phyloP scores from a whole-genome alignment of 2,329 filamentous ascomycete species.

The Pestalotiopsis sp. region DNA sequence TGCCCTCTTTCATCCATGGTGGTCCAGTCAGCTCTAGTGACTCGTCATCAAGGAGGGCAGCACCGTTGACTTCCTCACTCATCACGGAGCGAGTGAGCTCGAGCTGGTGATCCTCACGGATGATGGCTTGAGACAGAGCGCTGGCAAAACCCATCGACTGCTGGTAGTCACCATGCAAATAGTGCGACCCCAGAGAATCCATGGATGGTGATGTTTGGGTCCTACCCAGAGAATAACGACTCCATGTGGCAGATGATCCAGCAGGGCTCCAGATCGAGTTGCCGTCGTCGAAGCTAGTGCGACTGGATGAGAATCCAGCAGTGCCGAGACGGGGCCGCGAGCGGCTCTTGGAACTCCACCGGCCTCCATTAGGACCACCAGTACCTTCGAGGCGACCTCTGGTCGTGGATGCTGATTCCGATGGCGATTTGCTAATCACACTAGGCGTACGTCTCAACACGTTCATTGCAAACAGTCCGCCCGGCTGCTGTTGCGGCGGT shows the following conservation, averaged over 20 bases:
- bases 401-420: slow-evolving; percentile 66
- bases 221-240: slow-evolving; percentile 87
- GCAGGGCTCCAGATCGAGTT: slow-evolving; percentile 88
- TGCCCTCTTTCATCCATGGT: slow-evolving; percentile 98
- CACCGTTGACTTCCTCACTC: slow-evolving; percentile 60
- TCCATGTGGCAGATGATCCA: slow-evolving; percentile 89
- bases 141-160: slow-evolving; percentile 98
- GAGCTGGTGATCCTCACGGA: slow-evolving; percentile 75
- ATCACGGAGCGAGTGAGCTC: slow-evolving; percentile 50
- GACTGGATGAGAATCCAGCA: slow-evolving; percentile 83
- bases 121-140: slow-evolving; percentile 93
- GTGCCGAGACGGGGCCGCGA: slow-evolving; percentile 77
- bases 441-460: slow-evolving; percentile 86
- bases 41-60: slow-evolving; percentile 84
- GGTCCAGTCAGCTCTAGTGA: slow-evolving; percentile 86
- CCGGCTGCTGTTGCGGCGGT: slow-evolving; percentile 47
- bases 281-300: slow-evolving; percentile 90
- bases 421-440: slow-evolving; percentile 89
- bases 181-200: slow-evolving; percentile 80
- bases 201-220: slow-evolving; percentile 91
- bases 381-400: slow-evolving; percentile 71
- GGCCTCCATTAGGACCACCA: slow-evolving; percentile 53
- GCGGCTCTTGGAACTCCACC: slow-evolving; percentile 84
- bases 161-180: slow-evolving; percentile 80
- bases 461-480: slow-evolving; percentile 70